Conservation (phyloP, 257 asterid genomes). For the Solanum dulcamara region DNA sequence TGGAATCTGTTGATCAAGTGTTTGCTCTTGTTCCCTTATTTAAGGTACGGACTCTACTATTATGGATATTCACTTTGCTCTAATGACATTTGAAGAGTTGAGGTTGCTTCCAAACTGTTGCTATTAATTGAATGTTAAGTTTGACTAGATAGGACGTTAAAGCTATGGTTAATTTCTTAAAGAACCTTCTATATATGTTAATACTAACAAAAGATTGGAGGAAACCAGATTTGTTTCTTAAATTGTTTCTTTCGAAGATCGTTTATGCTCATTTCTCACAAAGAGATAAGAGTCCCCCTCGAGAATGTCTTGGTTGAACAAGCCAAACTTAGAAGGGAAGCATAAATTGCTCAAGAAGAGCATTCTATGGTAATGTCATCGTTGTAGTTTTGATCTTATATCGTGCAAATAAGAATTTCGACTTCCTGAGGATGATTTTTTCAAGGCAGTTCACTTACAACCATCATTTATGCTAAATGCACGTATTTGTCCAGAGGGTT, state of each 20-base stretch:
- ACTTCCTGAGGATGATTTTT: neutral
- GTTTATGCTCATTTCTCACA: neutral
- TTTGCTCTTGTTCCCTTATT: conserved; percentile 72
- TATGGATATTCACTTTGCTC: neutral
- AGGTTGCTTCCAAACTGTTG: neutral
- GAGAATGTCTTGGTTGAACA: conserved; percentile 21
- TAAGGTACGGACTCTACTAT: conserved; percentile 34
- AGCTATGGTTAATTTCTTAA: no score
- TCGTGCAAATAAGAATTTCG: no score
- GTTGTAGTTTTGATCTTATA: neutral
- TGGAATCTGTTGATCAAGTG: conserved; percentile 38
- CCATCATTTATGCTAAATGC: neutral
- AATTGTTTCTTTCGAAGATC: no score
- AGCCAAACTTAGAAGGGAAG: conserved; percentile 7
- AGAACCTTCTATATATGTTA: neutral
- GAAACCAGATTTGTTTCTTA: neutral
- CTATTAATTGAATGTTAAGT: neutral
- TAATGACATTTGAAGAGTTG: neutral
- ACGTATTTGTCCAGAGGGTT: neutral
- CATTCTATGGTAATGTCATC: neutral
- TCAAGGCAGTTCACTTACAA: neutral
- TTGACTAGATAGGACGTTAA: neutral
- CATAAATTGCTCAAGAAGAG: neutral
- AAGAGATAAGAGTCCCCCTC: conserved; percentile 2
- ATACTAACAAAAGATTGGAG: neutral